A percentile compares a stretch with the other conserved stretches of the same genome.
Conservation (phyloP, 2,329 filamentous ascomycete species). For the Fusarium nodosum region DNA sequence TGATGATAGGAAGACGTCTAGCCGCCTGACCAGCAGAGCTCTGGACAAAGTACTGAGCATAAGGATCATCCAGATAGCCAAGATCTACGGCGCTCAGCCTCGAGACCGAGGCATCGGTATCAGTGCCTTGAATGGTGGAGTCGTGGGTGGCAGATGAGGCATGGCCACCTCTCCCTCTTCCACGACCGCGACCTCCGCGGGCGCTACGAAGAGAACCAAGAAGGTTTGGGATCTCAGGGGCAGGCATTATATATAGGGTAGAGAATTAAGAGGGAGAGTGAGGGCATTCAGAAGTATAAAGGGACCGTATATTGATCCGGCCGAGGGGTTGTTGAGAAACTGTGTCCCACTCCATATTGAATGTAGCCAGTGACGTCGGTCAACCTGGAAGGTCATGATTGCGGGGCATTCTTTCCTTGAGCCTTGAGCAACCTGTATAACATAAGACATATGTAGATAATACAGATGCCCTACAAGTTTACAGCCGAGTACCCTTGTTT, state of each 20-base stretch:
- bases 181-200: constrained; percentile 56
- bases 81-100: constrained; percentile 88
- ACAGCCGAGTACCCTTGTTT: background rate
- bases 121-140: constrained; percentile 85
- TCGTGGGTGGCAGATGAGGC: constrained; percentile 68
- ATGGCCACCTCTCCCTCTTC: constrained; percentile 54
- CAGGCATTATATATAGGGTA: constrained; percentile 67
- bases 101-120: constrained; percentile 90
- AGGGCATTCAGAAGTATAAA: constrained; percentile 15
- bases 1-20: constrained; percentile 89
- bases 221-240: constrained; percentile 83
- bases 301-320: constrained; percentile 16
- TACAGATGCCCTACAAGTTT: background rate
- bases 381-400: constrained; percentile 28
- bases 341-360: constrained; percentile 7
- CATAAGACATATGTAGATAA: background rate
- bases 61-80: constrained; percentile 87
- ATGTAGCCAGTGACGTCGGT: constrained; percentile 30
- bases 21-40: constrained; percentile 61
- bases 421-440: background rate
- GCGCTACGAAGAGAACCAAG: constrained; percentile 62
- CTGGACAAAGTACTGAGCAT: constrained; percentile 77
- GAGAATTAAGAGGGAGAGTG: background rate
- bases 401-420: constrained; percentile 20
- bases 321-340: constrained; percentile 12